Percentiles rank a stretch among this genome's conserved stretches.
These are phyloP conservation scores for Schizophyllum commune DNA, from an alignment of 1,284 basidiomycete species.

Conservation along the genomic window DNA sequence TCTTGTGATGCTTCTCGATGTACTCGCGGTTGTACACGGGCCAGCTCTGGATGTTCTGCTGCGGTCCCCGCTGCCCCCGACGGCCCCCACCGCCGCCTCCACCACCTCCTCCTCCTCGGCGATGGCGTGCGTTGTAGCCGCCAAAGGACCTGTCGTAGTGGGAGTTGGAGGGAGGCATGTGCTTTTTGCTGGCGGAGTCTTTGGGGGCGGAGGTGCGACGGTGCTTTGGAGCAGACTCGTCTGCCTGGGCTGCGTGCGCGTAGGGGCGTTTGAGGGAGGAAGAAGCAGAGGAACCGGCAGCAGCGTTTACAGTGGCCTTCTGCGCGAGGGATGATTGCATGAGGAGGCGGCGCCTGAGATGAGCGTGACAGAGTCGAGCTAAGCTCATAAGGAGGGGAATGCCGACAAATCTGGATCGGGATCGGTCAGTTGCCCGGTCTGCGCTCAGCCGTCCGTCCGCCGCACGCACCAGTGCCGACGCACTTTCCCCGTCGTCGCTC, in stretches of 20 bases:
- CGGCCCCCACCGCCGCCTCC: neutral
- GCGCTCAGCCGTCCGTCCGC: neutral
- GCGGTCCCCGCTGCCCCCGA: neutral
- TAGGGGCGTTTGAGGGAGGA: conserved; percentile 30
- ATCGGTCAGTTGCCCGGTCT: neutral
- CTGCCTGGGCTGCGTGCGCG: conserved; percentile 25
- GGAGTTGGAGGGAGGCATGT: conserved; percentile 8
- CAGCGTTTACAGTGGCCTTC: conserved; percentile 17
- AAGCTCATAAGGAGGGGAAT: conserved; percentile 34
- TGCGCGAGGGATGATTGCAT: conserved; percentile 42
- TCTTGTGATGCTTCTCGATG: conserved; percentile 3
- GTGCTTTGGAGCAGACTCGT: conserved; percentile 3
- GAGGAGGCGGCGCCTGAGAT: conserved; percentile 44
- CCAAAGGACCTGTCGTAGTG: conserved; percentile 20
- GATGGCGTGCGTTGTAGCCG: conserved; percentile 10
- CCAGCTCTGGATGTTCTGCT: neutral
- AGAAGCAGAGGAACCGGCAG: conserved; percentile 17
- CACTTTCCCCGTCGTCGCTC: neutral
- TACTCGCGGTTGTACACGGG: conserved; percentile 6
- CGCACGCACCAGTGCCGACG: neutral
- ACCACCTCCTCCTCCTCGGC: neutral
- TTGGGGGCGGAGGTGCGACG: neutral
- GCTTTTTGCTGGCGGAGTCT: conserved; percentile 4
- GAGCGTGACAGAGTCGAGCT: conserved; percentile 20
- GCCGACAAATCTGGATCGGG: neutral